These are phyloP conservation scores for Flueggea neowawraea DNA, from an alignment of 441 rosid genomes.

Conservation along the genomic window DNA sequence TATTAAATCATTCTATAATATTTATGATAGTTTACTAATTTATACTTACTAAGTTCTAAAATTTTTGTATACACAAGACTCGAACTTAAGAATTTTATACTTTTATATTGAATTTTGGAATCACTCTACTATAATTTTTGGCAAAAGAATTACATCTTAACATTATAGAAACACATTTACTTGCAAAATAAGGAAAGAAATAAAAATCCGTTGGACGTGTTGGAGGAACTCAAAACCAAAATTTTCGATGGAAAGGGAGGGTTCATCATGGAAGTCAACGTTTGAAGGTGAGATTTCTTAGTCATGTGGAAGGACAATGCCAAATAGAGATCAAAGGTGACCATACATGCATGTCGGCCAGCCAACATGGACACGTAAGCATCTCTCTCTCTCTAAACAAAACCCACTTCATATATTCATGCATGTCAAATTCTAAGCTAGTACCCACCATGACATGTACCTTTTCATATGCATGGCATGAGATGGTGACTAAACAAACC, in stretches of 20 bases:
- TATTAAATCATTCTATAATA: too few species aligned
- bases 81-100: too few species aligned
- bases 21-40: too few species aligned
- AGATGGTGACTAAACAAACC: constrained; percentile 4
- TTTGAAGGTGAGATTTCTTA: background rate
- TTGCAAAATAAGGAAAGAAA: background rate
- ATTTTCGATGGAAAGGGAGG: background rate
- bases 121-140: too few species aligned
- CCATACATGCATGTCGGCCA: constrained; percentile 16
- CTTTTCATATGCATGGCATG: background rate
- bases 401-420: background rate
- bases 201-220: background rate
- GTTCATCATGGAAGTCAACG: background rate
- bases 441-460: background rate
- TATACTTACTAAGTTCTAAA: too few species aligned
- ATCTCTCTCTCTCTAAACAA: background rate
- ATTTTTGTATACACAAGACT: too few species aligned
- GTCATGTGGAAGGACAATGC: background rate
- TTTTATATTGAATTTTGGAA: too few species aligned
- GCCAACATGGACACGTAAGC: background rate
- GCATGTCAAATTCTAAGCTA: background rate
- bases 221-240: background rate
- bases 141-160: too few species aligned
- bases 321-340: background rate
- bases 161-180: too few species aligned